Base-by-base conservation (phyloP, 2,329 filamentous ascomycete genomes). In the Aspergillus fructus region DNA sequence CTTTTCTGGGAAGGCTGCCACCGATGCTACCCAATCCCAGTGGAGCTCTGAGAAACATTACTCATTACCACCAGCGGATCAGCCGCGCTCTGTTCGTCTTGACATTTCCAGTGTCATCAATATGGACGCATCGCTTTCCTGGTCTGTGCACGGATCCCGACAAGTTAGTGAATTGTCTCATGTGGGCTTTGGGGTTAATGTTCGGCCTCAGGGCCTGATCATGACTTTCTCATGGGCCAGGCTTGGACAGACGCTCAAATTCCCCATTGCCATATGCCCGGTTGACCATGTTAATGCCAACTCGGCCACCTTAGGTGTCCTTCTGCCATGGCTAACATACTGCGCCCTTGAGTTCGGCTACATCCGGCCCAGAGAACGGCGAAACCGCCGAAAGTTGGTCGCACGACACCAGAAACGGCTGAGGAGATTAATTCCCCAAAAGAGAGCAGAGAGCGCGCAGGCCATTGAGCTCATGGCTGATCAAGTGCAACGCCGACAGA, bases 31-130 rank as follows among this genome's bases (percentile, higher is more conserved):
- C 5, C 72, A 66, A 40, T 74, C 74, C 3, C 73, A 76, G 63
- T 78, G 75, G 75, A 77, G 67, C 51, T 67, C 71, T 5, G 74
- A 76, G 43, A 74, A 73, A 5, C 71, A 77, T 58, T 69, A 71
- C 53, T 68, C 72, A 3, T 60, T 72, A 40, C 63, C 68, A 21
- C 61, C 60, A 45, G 64, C 65, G 46, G 65, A 63, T 17, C 68
- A 67, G 42, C 64, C 65, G 5, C 70, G 73, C 12, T 67, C 70
- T 9, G 65, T 77, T 5, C 68, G 73, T 30, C 49, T 78, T 6
- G 73, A 74, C 33, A 51, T 77, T 19, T 57, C 60, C 4, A 67
- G 62, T 19, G 66, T 64, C 12, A 48, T 76, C 30, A 59, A 53
- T 5, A 33, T 66, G 1, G 66, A 73, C 37, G 55, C 71, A 30